Conservation (phyloP, 805 yeast species). For the Priceomyces fermenticarens region DNA sequence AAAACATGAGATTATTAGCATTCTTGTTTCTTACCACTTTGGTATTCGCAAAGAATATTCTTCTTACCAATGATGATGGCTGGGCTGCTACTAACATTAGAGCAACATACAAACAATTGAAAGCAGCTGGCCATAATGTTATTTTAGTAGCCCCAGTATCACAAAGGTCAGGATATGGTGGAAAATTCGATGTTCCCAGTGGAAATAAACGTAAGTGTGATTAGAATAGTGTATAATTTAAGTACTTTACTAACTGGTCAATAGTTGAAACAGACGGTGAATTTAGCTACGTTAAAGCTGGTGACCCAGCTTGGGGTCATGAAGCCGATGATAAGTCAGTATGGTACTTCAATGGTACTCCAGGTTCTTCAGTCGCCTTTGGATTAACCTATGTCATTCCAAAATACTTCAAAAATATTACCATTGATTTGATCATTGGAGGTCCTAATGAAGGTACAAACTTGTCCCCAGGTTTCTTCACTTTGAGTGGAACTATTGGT, state of each 20-base stretch:
- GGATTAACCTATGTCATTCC: conserved; percentile 49
- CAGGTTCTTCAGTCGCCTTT: conserved; percentile 50
- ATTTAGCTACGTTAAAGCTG: conserved; percentile 44
- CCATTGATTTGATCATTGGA: conserved; percentile 47
- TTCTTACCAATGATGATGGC: conserved; percentile 49
- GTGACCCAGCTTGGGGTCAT: conserved; percentile 56
- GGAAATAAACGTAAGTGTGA: conserved; percentile 20
- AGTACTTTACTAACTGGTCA: conserved; percentile 2
- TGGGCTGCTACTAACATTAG: conserved; percentile 58
- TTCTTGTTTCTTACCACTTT: conserved; percentile 1
- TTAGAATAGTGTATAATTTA: too few species aligned
- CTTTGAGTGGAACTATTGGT: conserved; percentile 52
- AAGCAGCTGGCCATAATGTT: conserved; percentile 47
- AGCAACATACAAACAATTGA: conserved; percentile 49
- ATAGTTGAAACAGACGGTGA: conserved; percentile 37
- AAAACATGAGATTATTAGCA: conserved; percentile 2
- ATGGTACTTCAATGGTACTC: conserved; percentile 59
- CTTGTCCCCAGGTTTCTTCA: conserved; percentile 39
- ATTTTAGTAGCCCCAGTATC: conserved; percentile 50
- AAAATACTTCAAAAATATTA: conserved; percentile 37
- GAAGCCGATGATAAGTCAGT: conserved; percentile 33
- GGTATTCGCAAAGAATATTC: conserved; percentile 19
- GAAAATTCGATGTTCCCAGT: conserved; percentile 45
- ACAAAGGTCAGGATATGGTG: conserved; percentile 55
- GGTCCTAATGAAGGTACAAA: conserved; percentile 56